Evolutionary conservation across 106 monocot species (phyloP).

Genomic region (Ottelia alismoides): DNA sequence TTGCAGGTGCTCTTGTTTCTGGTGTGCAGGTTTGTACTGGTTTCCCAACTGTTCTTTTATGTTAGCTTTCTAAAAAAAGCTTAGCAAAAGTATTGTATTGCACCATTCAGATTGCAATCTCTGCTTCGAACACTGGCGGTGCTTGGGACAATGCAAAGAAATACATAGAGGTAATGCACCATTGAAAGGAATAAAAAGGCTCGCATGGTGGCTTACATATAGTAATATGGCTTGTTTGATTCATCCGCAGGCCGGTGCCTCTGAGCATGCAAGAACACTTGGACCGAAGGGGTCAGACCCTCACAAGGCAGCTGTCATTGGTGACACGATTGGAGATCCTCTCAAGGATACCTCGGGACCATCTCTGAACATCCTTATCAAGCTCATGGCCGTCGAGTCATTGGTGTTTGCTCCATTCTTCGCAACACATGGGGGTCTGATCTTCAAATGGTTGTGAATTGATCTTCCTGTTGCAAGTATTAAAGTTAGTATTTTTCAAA

Average conservation of each 20-base stretch:
- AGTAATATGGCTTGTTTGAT: too few species aligned
- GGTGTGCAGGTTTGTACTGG: slow-evolving; percentile 38
- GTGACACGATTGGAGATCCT: slow-evolving; percentile 58
- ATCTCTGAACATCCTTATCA: slow-evolving; percentile 66
- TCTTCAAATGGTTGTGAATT: slow-evolving; percentile 43
- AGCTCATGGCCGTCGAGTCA: slow-evolving; percentile 65
- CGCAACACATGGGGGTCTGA: slow-evolving; percentile 38
- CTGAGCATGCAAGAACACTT: slow-evolving; percentile 42
- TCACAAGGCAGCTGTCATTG: slow-evolving; percentile 63
- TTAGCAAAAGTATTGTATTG: too few species aligned
- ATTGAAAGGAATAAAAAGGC: neutral
- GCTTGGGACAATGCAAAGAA: slow-evolving; percentile 83
- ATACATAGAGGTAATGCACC: slow-evolving; percentile 49
- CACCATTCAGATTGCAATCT: slow-evolving; percentile 18
- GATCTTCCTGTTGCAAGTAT: too few species aligned
- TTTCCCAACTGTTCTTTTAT: neutral
- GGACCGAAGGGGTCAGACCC: slow-evolving; percentile 63
- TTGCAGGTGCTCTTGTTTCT: slow-evolving; percentile 54
- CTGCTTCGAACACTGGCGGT: slow-evolving; percentile 38
- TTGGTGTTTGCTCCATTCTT: slow-evolving; percentile 68
- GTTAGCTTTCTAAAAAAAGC: too few species aligned
- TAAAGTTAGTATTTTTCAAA: too few species aligned
- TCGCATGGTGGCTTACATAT: too few species aligned
- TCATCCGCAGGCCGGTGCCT: slow-evolving; percentile 38
- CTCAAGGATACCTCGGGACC: slow-evolving; percentile 61